A percentile compares a stretch with the other conserved stretches of the same genome.
Conservation (phyloP, 2,329 filamentous ascomycete genomes). For the Aspergillus hortae region DNA sequence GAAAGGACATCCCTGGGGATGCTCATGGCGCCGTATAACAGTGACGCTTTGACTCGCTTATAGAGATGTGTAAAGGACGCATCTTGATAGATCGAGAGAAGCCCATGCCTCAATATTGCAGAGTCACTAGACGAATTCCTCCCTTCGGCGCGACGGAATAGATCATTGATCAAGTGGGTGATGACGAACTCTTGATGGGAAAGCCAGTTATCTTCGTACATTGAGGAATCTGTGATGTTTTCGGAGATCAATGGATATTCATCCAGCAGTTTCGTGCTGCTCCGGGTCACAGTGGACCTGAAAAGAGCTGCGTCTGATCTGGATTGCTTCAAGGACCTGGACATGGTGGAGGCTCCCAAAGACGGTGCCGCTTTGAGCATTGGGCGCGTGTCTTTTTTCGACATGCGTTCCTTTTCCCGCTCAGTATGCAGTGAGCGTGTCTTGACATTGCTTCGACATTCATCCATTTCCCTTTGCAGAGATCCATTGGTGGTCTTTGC, state of each 20-base stretch:
- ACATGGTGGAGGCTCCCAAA: slow-evolving; percentile 6
- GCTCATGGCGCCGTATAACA: slow-evolving; percentile 56
- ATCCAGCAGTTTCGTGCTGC: slow-evolving; percentile 21
- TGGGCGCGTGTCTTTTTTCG: background rate
- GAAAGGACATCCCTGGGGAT: slow-evolving; percentile 51
- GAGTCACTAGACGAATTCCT: slow-evolving; percentile 18
- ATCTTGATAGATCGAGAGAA: slow-evolving; percentile 55
- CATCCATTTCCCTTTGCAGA: slow-evolving; percentile 6
- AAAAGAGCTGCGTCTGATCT: slow-evolving; percentile 20
- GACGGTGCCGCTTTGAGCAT: background rate
- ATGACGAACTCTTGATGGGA: slow-evolving; percentile 59
- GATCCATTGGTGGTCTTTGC: slow-evolving; percentile 5
- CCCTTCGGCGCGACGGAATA: slow-evolving; percentile 44
- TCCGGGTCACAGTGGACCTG: slow-evolving; percentile 31
- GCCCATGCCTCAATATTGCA: slow-evolving; percentile 41
- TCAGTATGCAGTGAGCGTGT: background rate
- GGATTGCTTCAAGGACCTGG: slow-evolving; percentile 13
- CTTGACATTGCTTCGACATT: slow-evolving; percentile 10
- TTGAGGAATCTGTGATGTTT: slow-evolving; percentile 52
- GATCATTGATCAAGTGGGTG: slow-evolving; percentile 56
- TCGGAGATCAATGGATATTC: slow-evolving; percentile 54
- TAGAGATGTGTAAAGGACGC: slow-evolving; percentile 50
- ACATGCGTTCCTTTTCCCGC: background rate
- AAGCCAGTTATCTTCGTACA: slow-evolving; percentile 64
- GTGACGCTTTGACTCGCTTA: slow-evolving; percentile 56